Conservation (phyloP, 1,139 yeast genomes). For the Groenewaldozyma auringiensis region DNA sequence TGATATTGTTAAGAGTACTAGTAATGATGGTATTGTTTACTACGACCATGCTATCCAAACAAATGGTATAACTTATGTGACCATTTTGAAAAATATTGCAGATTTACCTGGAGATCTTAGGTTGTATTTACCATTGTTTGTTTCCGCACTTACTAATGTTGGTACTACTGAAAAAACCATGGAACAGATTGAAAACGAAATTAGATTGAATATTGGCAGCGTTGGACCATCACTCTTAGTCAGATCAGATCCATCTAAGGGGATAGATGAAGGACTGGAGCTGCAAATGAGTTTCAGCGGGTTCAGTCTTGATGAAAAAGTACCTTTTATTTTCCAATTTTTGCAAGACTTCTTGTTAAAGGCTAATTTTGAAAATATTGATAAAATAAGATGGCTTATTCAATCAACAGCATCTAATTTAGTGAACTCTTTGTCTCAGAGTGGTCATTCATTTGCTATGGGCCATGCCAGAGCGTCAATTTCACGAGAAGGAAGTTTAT, state of each 20-base stretch:
- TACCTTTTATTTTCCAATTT: conserved; percentile 51
- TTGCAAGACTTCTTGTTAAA: conserved; percentile 62
- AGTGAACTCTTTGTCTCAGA: conserved; percentile 68
- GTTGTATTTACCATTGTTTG: conserved; percentile 67
- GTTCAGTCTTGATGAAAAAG: conserved; percentile 62
- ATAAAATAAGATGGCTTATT: conserved; percentile 65
- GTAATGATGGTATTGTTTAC: not conserved
- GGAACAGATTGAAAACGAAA: conserved; percentile 78
- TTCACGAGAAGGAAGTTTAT: conserved; percentile 51
- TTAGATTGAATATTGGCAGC: conserved; percentile 82
- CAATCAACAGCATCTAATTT: conserved; percentile 73
- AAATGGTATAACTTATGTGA: conserved; percentile 25
- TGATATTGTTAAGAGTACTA: conserved; percentile 22
- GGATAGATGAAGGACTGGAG: conserved; percentile 17
- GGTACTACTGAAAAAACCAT: conserved; percentile 69
- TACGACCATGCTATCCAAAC: conserved; percentile 13
- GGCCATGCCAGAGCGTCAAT: conserved; percentile 59
- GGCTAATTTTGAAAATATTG: conserved; percentile 62
- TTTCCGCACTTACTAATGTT: conserved; percentile 71
- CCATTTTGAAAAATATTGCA: conserved; percentile 30
- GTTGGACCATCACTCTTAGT: conserved; percentile 52
- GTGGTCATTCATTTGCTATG: conserved; percentile 83
- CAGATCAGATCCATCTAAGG: conserved; percentile 43
- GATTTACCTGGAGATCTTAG: conserved; percentile 51
- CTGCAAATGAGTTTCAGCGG: conserved; percentile 57